Base-by-base conservation (phyloP, 2,329 filamentous ascomycete genomes). In the Colletotrichum phormii region DNA sequence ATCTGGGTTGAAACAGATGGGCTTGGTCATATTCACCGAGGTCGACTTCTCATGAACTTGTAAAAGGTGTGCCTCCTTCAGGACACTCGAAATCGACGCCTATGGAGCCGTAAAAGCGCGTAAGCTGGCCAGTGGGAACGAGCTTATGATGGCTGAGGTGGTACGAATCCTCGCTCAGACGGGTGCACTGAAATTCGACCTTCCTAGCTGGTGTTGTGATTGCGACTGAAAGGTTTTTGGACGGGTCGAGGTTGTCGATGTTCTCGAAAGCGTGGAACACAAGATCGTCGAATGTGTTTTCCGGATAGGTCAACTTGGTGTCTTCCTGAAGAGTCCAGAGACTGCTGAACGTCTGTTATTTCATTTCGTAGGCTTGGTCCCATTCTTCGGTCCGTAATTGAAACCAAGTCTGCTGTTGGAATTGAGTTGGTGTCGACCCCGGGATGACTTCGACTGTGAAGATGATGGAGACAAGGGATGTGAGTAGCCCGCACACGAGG, bases 401-500 rank as follows among this genome's bases (percentile, higher is more conserved):
- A 31, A 71, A 71, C 57, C 58, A 57, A 4, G 64, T 29, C 24
- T 67, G 26, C 24, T 71, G 64, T 24, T 53, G 35, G 5, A 71
- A 42, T 7, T 26, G 35, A 12, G 31, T 8, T 5, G 2, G 9
- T 1, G 46, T 58, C 5, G n/a, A 37, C n/a, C 58, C 49, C 13
- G 68, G 64, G 4, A 53, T 46, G 6, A 49, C 33, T 24, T 71
- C 49, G 7, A 63, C 58, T 13, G 49, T 51, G 6, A 67, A 71
- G 4, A 71, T 29, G 8, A 71, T n/a, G 11, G 68, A 46, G 18
- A 51, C 22, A 3, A 71, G 35, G 6, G 68, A 67, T 6, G 64
- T 67, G 22, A 71, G 8, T 5, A 71, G 15, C 4, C 68, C 68
- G 64, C 64, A 71, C 8, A 62, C 22, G 11, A 67, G 46, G n/a